Base-by-base conservation (phyloP, 2,329 filamentous ascomycete species). In the Talaromyces sp. region DNA sequence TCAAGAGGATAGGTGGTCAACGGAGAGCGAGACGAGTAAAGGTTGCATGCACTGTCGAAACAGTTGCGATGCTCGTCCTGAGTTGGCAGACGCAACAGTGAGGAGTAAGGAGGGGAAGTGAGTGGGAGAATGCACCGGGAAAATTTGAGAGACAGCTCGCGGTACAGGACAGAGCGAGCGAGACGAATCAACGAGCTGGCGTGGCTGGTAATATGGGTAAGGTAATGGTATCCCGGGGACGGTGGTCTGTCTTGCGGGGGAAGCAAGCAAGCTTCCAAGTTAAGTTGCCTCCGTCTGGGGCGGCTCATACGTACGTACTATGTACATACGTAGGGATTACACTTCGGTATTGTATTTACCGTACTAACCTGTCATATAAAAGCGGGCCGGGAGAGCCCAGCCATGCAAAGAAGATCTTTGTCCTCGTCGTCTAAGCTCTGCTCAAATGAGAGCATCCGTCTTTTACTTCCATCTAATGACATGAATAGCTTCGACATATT, bases 51-150 rank as follows among this genome's bases (percentile, higher is more conserved):
- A 56, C 25, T 36, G 53, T 36, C 17, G 19, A 19, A 45, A 60
- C 40, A 58, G 22, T 29, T 19, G 45, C 53, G 25, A 58, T 27
- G 49, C 54, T 40, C 56, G 45, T 38, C 56, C 13, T 27, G 13
- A 38, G 45, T n/a, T 53, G 29, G 51, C 10, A 56, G 59, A 63
- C 22, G 3, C 25, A 27, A 34, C 61, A 63, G n/a, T 43, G 51
- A 43, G 65, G 45, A 22, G 19, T 27, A 63, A 60, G 45, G 54
- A 59, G 47, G 54, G 64, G 60, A 25, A 60, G 49, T 60, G 60
- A 63, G 65, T 63, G 67, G 67, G 61, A 66, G 61, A 60, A 69
- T 51, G 25, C 11, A 51, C 47, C 1, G 13, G 47, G 47, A 51
- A 51, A 51, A 27, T 15, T 27, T 51, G 22, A 45, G n/a, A 13